Percentiles rank a stretch among this genome's conserved stretches.
These are phyloP conservation scores for Debaryomyces castellii DNA, from an alignment of 805 yeast species.

Conservation along the genomic window DNA sequence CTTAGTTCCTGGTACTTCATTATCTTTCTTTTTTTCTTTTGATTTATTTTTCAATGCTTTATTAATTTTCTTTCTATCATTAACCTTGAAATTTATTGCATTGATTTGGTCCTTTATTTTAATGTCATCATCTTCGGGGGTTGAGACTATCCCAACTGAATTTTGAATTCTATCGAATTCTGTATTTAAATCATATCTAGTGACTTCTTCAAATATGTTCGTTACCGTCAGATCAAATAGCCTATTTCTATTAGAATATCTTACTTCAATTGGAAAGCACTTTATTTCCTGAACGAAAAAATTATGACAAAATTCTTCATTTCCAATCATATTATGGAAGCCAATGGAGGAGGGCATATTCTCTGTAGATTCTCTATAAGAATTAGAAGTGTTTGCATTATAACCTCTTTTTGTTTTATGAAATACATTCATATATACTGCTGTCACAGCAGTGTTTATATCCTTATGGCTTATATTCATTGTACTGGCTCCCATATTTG, in stretches of 20 bases:
- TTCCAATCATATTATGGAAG: too few relatives aligned
- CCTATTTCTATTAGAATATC: not conserved
- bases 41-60: not conserved
- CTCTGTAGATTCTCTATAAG: too few relatives aligned
- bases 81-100: not conserved
- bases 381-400: too few relatives aligned
- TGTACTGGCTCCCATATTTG: too few relatives aligned
- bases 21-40: not conserved
- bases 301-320: not conserved
- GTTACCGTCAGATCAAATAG: not conserved
- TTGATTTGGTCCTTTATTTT: not conserved
- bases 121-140: not conserved
- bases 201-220: not conserved
- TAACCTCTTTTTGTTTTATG: too few relatives aligned
- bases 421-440: too few relatives aligned
- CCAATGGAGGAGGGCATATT: too few relatives aligned
- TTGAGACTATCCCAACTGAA: not conserved
- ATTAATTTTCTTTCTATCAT: not conserved
- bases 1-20: not conserved
- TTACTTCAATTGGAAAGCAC: conserved; percentile 1
- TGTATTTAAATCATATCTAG: not conserved
- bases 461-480: too few relatives aligned
- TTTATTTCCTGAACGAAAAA: not conserved
- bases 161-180: not conserved
- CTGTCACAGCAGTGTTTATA: too few relatives aligned